Evolutionary conservation across 1,284 basidiomycete species (phyloP), one percentile per base, ranked within the genome.

Genomic region (Peniophora sp.): DNA sequence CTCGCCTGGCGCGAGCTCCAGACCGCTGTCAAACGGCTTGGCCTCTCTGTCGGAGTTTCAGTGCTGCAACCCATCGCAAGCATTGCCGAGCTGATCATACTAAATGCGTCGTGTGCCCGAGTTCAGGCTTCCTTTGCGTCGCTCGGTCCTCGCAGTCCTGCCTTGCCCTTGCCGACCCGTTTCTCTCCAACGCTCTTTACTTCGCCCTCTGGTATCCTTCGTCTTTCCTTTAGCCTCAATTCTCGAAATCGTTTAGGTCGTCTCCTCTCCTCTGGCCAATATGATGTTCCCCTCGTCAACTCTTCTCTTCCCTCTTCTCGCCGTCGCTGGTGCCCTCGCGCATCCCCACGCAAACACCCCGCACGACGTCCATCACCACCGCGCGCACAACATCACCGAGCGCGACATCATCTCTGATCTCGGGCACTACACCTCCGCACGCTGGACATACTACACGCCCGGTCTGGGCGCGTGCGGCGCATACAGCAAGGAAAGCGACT

Each of bases 401-500:
- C 14, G 20, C 20, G 23, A 45, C 23, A 22, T 16, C n/a, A 23
- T 48, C 25, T 16, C 20, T 25, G 12, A 19, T 2, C 27, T 59
- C 10, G 65, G 61, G 57, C 60, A 65, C 24, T 62, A 56, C 49
- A 59, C 58, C 50, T 56, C 58, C 50, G 63, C 64, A 8, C 60
- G 64, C 16, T 63, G 69, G 54, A 68, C 67, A 14, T 69, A 57
- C 54, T 70, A 65, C 52, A 59, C 59, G 34, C 60, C 61, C 20
- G 68, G 69, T 16, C 46, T 64, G 41, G 70, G 70, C 49, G 70
- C 69, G 3, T 72, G 70, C 52, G 70, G 70, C 3, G 55, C 58
- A 36, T 50, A 46, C 8, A 70, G 70, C 58, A 56, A 47, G 5
- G 55, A 58, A 47, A 54, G 54, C 47, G 69, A 69, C 52, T 71